phyloP scores from a whole-genome alignment of 2,329 filamentous ascomycete genomes.

The Aspergillus niger region DNA sequence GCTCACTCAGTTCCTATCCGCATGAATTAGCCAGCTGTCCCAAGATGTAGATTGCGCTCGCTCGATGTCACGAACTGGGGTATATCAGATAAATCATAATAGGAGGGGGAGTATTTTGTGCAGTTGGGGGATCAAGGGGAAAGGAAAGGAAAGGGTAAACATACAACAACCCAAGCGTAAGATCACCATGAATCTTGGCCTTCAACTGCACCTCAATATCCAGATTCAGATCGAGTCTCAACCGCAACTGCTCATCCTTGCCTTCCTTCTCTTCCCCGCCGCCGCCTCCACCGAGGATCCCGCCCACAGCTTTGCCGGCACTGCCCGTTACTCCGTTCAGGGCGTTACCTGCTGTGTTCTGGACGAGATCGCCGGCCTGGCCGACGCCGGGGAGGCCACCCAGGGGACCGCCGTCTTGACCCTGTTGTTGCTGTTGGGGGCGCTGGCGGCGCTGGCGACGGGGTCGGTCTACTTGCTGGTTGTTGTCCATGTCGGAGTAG shows the following conservation, averaged over 20 bases:
- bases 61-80: too few species aligned
- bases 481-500: conserved; percentile 55
- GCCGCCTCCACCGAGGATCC: conserved; percentile 31
- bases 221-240: conserved; percentile 72
- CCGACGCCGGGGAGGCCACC: conserved; percentile 58
- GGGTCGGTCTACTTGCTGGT: conserved; percentile 56
- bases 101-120: too few species aligned
- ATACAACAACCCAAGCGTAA: conserved; percentile 74
- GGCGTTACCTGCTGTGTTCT: conserved; percentile 51
- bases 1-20: too few species aligned
- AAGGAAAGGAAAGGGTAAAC: conserved; percentile 35
- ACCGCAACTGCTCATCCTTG: conserved; percentile 63
- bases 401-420: conserved; percentile 42
- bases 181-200: conserved; percentile 76
- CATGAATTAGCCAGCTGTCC: too few species aligned
- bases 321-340: conserved; percentile 42
- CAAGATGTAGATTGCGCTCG: too few species aligned
- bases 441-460: conserved; percentile 56
- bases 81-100: too few species aligned
- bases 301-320: conserved; percentile 48
- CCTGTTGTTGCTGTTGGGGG: conserved; percentile 46
- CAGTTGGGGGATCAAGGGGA: not conserved
- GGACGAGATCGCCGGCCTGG: conserved; percentile 59
- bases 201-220: conserved; percentile 81
- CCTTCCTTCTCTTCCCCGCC: conserved; percentile 45